Conservation (phyloP, 1,284 basidiomycete species). For the Dichomitus squalens region DNA sequence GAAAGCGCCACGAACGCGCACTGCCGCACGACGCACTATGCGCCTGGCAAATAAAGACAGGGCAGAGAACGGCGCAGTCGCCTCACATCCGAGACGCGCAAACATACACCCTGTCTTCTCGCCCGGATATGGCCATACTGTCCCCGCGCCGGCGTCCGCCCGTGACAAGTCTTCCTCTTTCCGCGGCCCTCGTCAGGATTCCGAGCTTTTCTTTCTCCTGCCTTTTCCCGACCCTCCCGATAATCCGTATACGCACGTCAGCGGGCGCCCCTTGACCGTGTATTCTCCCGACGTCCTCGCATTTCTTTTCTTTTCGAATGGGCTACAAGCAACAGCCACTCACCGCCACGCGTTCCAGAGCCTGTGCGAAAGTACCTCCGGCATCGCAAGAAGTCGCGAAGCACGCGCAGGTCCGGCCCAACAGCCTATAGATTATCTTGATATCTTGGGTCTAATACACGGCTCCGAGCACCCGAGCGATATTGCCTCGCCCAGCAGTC, state of each 20-base stretch:
- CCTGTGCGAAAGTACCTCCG: slow-evolving; percentile 17
- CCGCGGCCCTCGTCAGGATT: slow-evolving; percentile 18
- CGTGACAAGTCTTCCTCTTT: slow-evolving; percentile 4
- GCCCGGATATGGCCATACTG: slow-evolving; percentile 15
- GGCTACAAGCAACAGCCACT: not conserved
- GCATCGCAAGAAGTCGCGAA: slow-evolving; percentile 25
- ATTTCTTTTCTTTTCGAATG: not conserved
- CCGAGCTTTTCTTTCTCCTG: slow-evolving; percentile 14
- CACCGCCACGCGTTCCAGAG: not conserved
- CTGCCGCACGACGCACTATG: slow-evolving; percentile 15
- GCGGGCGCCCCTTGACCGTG: slow-evolving; percentile 1
- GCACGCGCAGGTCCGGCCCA: slow-evolving; percentile 14
- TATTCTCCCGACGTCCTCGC: slow-evolving; percentile 10
- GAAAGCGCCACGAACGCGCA: slow-evolving; percentile 22
- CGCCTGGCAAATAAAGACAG: slow-evolving; percentile 17
- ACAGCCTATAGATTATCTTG: slow-evolving; percentile 26
- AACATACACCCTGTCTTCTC: slow-evolving; percentile 2
- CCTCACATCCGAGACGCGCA: slow-evolving; percentile 21
- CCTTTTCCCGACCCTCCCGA: slow-evolving; percentile 12
- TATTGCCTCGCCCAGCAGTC: slow-evolving; percentile 11
- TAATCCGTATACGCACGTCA: not conserved
- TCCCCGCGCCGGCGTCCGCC: not conserved
- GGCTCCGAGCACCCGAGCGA: slow-evolving; percentile 21
- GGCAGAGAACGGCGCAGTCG: slow-evolving; percentile 24
- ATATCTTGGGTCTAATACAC: slow-evolving; percentile 24